These are phyloP conservation scores for Prillingera fragicola DNA, from an alignment of 1,284 basidiomycete species.

Conservation along the genomic window DNA sequence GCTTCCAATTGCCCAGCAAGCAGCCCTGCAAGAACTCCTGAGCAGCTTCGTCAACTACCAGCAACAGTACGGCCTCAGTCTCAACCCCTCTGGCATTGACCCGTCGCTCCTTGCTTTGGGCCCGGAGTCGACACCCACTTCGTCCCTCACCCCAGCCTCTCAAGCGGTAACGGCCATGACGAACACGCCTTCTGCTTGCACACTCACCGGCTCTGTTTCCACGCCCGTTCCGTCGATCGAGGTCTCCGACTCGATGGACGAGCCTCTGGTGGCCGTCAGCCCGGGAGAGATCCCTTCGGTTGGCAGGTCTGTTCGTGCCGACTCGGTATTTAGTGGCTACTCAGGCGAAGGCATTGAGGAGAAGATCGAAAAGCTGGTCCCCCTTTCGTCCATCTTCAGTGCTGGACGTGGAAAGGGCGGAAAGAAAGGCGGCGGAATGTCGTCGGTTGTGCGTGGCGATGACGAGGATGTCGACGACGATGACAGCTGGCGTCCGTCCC, in stretches of 20 bases:
- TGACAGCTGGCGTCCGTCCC: conserved; percentile 50
- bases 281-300: conserved; percentile 14
- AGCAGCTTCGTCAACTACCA: conserved; percentile 37
- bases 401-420: conserved; percentile 48
- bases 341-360: conserved; percentile 28
- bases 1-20: conserved; percentile 38
- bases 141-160: conserved; percentile 7
- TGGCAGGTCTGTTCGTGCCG: conserved; percentile 16
- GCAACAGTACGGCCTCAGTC: conserved; percentile 26
- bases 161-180: not conserved
- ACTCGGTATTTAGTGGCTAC: conserved; percentile 12
- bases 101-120: conserved; percentile 22
- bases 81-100: conserved; percentile 17
- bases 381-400: conserved; percentile 43
- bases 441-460: conserved; percentile 46
- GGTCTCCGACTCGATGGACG: conserved; percentile 21
- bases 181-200: too few relatives aligned
- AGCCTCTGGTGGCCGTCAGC: conserved; percentile 30
- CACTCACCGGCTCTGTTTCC: too few relatives aligned
- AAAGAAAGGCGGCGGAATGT: conserved; percentile 49
- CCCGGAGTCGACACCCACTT: not conserved
- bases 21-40: conserved; percentile 37
- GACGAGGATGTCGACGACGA: conserved; percentile 47
- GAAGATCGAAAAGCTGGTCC: conserved; percentile 39
- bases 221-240: too few relatives aligned